Percentiles rank a stretch among this genome's conserved stretches.
These are phyloP conservation scores for Aureobasidium leucospermi DNA, from an alignment of 2,329 filamentous ascomycete genomes.

Conservation along the genomic window DNA sequence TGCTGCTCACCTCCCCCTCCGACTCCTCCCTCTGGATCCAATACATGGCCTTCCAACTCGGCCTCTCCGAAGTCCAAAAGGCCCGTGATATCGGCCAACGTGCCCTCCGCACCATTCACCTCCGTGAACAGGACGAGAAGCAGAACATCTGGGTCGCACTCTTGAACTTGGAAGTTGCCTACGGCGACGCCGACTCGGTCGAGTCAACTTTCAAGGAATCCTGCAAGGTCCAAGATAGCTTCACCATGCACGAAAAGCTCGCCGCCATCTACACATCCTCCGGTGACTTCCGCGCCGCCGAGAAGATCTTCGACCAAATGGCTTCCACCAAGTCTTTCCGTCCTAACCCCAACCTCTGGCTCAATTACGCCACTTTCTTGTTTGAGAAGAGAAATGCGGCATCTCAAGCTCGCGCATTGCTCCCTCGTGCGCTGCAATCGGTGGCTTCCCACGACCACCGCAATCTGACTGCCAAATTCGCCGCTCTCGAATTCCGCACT, in stretches of 20 bases:
- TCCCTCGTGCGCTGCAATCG: slow-evolving; percentile 77
- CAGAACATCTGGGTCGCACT: slow-evolving; percentile 92
- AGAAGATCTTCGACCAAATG: slow-evolving; percentile 77
- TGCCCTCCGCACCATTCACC: slow-evolving; percentile 83
- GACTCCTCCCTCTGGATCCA: slow-evolving; percentile 90
- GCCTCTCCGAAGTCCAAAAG: slow-evolving; percentile 80
- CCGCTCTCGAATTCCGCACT: slow-evolving; percentile 77
- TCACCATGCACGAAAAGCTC: slow-evolving; percentile 81
- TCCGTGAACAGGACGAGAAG: slow-evolving; percentile 85
- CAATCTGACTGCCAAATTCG: slow-evolving; percentile 77
- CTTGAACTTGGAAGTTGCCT: slow-evolving; percentile 88
- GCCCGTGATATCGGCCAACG: slow-evolving; percentile 85
- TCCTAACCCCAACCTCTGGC: slow-evolving; percentile 72
- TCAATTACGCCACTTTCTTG: slow-evolving; percentile 91
- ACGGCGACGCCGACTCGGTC: slow-evolving; percentile 66
- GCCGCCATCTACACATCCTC: slow-evolving; percentile 94
- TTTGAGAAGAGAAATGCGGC: slow-evolving; percentile 65
- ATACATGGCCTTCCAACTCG: slow-evolving; percentile 98
- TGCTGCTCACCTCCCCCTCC: slow-evolving; percentile 85
- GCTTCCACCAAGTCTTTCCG: slow-evolving; percentile 78
- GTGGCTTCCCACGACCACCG: slow-evolving; percentile 64
- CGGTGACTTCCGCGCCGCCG: slow-evolving; percentile 77
- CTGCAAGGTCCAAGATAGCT: slow-evolving; percentile 86
- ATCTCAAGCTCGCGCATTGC: slow-evolving; percentile 67
- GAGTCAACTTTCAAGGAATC: slow-evolving; percentile 86